Base-by-base conservation (phyloP, 768 basidiomycete genomes). In the Suillus fuscotomentosus region DNA sequence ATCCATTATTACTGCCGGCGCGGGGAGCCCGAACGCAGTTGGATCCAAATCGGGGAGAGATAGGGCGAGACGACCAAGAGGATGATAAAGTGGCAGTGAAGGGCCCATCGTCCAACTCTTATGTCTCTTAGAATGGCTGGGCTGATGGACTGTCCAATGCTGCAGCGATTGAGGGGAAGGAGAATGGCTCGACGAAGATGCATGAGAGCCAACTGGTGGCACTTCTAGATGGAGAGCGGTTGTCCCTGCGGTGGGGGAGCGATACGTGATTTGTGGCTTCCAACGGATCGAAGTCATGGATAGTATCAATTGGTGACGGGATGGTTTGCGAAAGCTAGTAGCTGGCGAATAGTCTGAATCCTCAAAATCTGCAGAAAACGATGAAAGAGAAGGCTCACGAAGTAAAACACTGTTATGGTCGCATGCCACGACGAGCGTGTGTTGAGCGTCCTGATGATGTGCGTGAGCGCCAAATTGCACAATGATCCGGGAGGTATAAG, bases 31-130 rank as follows among this genome's bases (percentile, higher is more conserved):
- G 70, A 87, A 83, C 39, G 74, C 70, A 20, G 79, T 75, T 9
- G 88, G 84, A 71, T 88, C 85, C 56, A 90, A 81, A 62, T 84
- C 84, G 4, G 88, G 88, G 62, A 89, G 81, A 8, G 89, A 89
- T 70, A 84, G 80, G 45, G 89, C 88, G 45, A 90, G 79, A 11
- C 75, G 72, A 3, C 88, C 88, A 39, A 86, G 76, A 34, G 89
- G 89, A 70, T 90, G 89, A 70, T 90, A 90, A 53, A 91, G 75
- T 24, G 89, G 88, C 45, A 90, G 79, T 34, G 82, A 78, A 5
- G 82, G 78, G 9, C 68, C 70, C 68, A 77, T 75, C 61, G 74
- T 70, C 22, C 70, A 66, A 36, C 61, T 68, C 56, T 61, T 63
- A 42, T 68, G 62, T 20, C 57, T 57, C 63, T 69, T 68, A 45